Conservation (phyloP, 164 flowering plant species). For the Macadamia integrifolia region DNA sequence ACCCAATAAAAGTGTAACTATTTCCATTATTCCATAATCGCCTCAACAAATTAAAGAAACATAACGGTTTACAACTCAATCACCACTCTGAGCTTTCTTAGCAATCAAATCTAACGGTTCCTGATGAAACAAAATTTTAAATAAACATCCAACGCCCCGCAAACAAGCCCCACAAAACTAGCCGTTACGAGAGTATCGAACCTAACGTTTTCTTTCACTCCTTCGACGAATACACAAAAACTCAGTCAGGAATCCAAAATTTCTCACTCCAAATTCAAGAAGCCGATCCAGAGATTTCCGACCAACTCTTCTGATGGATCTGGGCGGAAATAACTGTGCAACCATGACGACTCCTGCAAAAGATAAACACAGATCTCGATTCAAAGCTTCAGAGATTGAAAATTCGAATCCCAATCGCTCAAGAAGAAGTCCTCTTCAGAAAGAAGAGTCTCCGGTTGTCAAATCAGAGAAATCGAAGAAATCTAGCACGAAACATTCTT, state of each 20-base stretch:
- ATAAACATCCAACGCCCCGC: slow-evolving; percentile 2
- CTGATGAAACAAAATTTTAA: slow-evolving; percentile 7
- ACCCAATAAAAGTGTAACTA: too few relatives aligned
- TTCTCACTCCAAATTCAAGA: slow-evolving; percentile 1
- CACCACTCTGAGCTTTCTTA: too few relatives aligned
- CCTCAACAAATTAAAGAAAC: too few relatives aligned
- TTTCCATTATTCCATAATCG: too few relatives aligned
- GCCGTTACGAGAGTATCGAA: slow-evolving; percentile 61
- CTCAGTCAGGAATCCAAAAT: too few relatives aligned
- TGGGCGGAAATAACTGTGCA: slow-evolving; percentile 20
- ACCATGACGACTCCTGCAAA: slow-evolving; percentile 46
- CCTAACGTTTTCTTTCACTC: slow-evolving; percentile 31
- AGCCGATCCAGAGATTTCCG: slow-evolving; percentile 4
- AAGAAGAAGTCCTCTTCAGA: slow-evolving; percentile 23
- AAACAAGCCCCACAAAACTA: slow-evolving; percentile 25
- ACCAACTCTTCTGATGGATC: slow-evolving; percentile 20
- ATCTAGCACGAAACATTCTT: slow-evolving; percentile 30
- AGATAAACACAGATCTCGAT: slow-evolving; percentile 22
- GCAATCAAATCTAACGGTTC: not conserved
- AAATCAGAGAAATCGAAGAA: slow-evolving; percentile 52
- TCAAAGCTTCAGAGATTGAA: slow-evolving; percentile 34
- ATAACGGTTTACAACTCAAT: too few relatives aligned
- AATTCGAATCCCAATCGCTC: slow-evolving; percentile 55
- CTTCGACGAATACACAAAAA: not conserved
- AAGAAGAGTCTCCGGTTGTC: slow-evolving; percentile 28